Conservation (phyloP, 495 filamentous ascomycete genomes). For the Jackrogersella minutella region DNA sequence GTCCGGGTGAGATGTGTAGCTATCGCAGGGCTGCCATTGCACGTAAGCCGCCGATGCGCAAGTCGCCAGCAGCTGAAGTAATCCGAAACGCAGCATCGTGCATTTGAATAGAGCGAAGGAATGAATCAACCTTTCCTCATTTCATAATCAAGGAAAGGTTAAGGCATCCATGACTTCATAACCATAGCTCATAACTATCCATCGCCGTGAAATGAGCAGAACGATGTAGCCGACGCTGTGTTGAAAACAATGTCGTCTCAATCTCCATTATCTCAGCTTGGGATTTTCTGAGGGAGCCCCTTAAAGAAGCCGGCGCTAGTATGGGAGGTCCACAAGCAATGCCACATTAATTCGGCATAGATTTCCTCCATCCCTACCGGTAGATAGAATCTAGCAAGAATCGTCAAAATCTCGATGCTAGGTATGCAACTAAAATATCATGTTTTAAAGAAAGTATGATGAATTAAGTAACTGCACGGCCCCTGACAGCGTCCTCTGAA, state of each 20-base stretch:
- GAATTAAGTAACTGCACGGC: too few relatives aligned
- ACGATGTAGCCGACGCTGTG: not conserved
- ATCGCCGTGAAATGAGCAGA: not conserved
- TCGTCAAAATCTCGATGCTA: too few relatives aligned
- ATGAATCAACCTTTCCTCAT: not conserved
- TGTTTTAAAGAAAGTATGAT: too few relatives aligned
- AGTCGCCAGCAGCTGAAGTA: conserved; percentile 1
- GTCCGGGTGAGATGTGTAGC: not conserved
- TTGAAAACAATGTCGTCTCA: not conserved
- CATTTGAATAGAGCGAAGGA: not conserved
- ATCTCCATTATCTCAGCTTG: not conserved
- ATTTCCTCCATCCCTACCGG: too few relatives aligned
- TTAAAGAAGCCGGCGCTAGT: not conserved
- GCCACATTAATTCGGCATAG: not conserved
- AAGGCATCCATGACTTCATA: too few relatives aligned
- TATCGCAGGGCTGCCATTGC: conserved; percentile 11
- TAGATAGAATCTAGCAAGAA: not conserved
- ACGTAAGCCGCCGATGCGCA: conserved; percentile 25
- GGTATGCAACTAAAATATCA: too few relatives aligned
- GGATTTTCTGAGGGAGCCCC: not conserved
- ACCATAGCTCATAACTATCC: not conserved
- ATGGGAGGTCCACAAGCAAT: not conserved
- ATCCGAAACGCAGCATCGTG: conserved; percentile 6
- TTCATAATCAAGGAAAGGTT: not conserved
- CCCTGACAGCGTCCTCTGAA: too few relatives aligned